These are phyloP conservation scores for Coemansia umbellata DNA, from an alignment of 192 early-diverging fungal genomes.

Conservation along the genomic window DNA sequence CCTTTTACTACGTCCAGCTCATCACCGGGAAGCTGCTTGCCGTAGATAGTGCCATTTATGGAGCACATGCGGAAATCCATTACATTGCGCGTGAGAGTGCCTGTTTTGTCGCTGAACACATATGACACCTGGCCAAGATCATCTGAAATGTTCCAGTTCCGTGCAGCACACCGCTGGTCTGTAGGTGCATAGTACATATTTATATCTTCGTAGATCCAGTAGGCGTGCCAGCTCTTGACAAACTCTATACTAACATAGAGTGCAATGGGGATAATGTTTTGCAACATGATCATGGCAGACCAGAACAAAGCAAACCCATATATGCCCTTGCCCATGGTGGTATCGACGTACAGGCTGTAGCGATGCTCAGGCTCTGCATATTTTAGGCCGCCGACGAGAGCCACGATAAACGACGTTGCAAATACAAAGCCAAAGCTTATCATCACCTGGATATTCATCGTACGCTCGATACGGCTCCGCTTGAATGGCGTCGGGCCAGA, in stretches of 20 bases:
- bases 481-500: conserved; percentile 88
- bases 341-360: conserved; percentile 31
- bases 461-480: conserved; percentile 78
- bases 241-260: conserved; percentile 93
- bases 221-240: conserved; percentile 79
- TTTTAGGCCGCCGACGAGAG: conserved; percentile 51
- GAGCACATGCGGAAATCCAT: conserved; percentile 96
- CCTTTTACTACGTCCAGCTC: conserved; percentile 60
- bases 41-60: conserved; percentile 84
- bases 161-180: conserved; percentile 37
- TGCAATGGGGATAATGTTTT: conserved; percentile 95
- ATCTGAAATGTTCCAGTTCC: conserved; percentile 89
- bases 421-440: conserved; percentile 57
- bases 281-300: conserved; percentile 87
- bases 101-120: conserved; percentile 96
- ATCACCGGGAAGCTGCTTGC: conserved; percentile 65
- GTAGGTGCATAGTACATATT: conserved; percentile 70
- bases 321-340: conserved; percentile 22
- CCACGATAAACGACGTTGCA: conserved; percentile 51
- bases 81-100: conserved; percentile 90
- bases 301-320: conserved; percentile 51
- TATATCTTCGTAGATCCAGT: conserved; percentile 86
- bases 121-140: conserved; percentile 97
- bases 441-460: conserved; percentile 73
- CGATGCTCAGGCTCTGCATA: conserved; percentile 32